Base-by-base conservation (phyloP, 371 early-diverging fungal species). In the Coemansia sp. region DNA sequence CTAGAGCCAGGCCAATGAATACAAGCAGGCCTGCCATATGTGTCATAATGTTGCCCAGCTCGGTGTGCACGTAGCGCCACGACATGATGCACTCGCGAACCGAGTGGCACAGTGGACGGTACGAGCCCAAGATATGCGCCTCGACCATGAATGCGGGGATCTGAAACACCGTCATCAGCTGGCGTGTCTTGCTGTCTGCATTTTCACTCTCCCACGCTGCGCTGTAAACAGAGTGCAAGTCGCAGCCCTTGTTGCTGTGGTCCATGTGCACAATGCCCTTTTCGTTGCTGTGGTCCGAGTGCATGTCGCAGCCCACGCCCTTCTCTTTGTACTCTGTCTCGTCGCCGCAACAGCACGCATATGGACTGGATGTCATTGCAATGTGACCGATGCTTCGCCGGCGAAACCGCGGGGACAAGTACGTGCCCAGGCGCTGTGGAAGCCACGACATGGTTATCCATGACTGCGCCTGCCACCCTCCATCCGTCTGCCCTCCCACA, bases 61-160 rank as follows among this genome's bases (percentile, higher is more conserved):
- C 96, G 70, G 96, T 95, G 71, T 97, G 96, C 41, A 93, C 74
- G 78, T 90, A 94, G n/a, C 86, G 82, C 69, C 94, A 78, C 15
- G 92, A 91, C 44, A 83, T 77, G 7, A 89, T 39, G 67, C 96
- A 97, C 44, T 84, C 86, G 2, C 12, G 28, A 67, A 89, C 93
- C 28, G 90, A 92, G 65, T 86, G 82, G 15, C 86, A 86, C 59
- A 90, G 90, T 17, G 85, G 83, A 55, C 96, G 85, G 81, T 97
- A 97, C 12, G 93, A 94, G 28, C 76, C 81, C 39, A 80, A 83
- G 67, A 93, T 92, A 63, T 78, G 71, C 64, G 87, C 90, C 67
- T 91, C 92, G n/a, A 84, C 87, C 86, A 89, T 86, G 88, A 89
- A 92, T 15, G 63, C 68, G 0, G 92, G 92, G 17, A 88, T 78